Conservation (phyloP, 2,329 filamentous ascomycete species). For the Alternaria arborescens region DNA sequence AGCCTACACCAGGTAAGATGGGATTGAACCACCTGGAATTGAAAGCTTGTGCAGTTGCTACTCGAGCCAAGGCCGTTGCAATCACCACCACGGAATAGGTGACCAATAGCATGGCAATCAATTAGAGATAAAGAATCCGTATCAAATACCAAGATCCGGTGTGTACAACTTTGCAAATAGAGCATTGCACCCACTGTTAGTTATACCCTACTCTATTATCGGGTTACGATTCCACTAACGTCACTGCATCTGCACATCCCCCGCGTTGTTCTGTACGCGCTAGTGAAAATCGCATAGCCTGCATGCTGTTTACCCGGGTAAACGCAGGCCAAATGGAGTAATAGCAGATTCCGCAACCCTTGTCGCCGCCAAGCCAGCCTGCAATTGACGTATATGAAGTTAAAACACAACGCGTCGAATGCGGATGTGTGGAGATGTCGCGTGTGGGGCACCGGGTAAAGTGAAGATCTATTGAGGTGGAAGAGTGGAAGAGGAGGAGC, state of each 20-base stretch:
- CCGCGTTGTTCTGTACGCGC: not conserved
- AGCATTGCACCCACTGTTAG: not conserved
- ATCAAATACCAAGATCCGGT: not conserved
- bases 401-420: not conserved
- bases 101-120: not conserved
- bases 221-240: not conserved
- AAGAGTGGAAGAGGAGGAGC: not conserved
- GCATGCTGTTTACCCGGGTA: not conserved
- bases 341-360: slow-evolving; percentile 2
- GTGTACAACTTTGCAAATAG: not conserved
- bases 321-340: not conserved
- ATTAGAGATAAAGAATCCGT: not conserved
- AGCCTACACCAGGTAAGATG: slow-evolving; percentile 54
- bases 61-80: not conserved
- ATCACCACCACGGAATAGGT: not conserved
- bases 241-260: not conserved
- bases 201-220: not conserved
- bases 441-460: not conserved
- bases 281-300: not conserved
- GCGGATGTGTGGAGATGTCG: not conserved
- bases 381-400: slow-evolving; percentile 27
- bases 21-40: slow-evolving; percentile 51
- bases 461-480: not conserved
- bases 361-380: slow-evolving; percentile 19
- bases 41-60: slow-evolving; percentile 1